Evolutionary conservation across 768 basidiomycete genomes (phyloP).

Genomic region (Termitomyces sp.): DNA sequence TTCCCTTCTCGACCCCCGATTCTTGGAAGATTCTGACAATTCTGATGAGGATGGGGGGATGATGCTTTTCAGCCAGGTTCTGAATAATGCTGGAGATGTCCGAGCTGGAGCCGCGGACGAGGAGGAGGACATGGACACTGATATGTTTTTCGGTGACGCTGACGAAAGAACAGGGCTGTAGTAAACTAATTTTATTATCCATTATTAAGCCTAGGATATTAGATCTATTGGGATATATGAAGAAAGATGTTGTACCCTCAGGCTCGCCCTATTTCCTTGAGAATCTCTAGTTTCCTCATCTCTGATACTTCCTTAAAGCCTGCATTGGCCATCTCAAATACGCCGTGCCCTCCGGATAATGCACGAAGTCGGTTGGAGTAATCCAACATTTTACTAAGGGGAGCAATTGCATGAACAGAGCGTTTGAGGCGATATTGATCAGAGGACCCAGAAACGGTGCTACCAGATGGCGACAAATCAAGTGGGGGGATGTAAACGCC

Average conservation of each 20-base stretch:
- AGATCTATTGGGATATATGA: background rate
- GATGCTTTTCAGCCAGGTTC: slow-evolving; percentile 70
- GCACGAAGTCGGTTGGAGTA: slow-evolving; percentile 76
- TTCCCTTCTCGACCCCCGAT: slow-evolving; percentile 18
- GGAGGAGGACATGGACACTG: slow-evolving; percentile 72
- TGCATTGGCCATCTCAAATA: slow-evolving; percentile 74
- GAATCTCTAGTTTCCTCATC: slow-evolving; percentile 60
- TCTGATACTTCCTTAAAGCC: slow-evolving; percentile 69
- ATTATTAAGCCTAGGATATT: slow-evolving; percentile 1
- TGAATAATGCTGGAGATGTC: slow-evolving; percentile 52
- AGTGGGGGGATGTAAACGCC: slow-evolving; percentile 72
- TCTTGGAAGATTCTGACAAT: slow-evolving; percentile 25
- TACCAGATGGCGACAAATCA: slow-evolving; percentile 68
- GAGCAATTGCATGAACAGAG: slow-evolving; percentile 67
- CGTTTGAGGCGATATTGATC: slow-evolving; percentile 43
- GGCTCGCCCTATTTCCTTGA: slow-evolving; percentile 73
- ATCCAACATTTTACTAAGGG: slow-evolving; percentile 77
- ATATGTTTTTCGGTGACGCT: slow-evolving; percentile 75
- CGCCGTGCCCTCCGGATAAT: slow-evolving; percentile 75
- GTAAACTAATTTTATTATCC: slow-evolving; percentile 14
- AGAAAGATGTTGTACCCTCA: slow-evolving; percentile 21
- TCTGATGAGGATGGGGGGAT: slow-evolving; percentile 45
- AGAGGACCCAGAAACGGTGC: slow-evolving; percentile 20
- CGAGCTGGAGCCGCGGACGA: slow-evolving; percentile 60
- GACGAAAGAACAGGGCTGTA: slow-evolving; percentile 66